These are phyloP conservation scores for Podospora didyma DNA, from an alignment of 495 filamentous ascomycete species.

Conservation along the genomic window DNA sequence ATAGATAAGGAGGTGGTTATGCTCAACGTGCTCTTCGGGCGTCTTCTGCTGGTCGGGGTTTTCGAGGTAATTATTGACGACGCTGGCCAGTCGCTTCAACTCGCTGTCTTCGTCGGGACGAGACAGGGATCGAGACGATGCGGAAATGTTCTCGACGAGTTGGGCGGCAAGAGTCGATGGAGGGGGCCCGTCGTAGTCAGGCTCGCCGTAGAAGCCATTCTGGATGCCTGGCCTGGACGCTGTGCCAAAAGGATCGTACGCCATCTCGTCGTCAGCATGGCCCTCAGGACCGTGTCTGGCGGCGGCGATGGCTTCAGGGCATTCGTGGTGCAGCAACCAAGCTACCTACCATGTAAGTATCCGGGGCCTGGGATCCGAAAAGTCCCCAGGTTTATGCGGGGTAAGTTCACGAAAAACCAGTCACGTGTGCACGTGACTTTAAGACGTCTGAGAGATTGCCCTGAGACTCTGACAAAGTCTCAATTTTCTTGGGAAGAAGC, in stretches of 20 bases:
- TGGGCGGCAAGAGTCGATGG: constrained; percentile 69
- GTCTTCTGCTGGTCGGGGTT: constrained; percentile 37
- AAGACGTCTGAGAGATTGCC: too few relatives aligned
- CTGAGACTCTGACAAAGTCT: too few relatives aligned
- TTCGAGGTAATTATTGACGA: constrained; percentile 39
- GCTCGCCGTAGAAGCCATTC: background rate
- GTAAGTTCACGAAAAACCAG: background rate
- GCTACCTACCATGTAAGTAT: too few relatives aligned
- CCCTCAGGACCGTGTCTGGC: background rate
- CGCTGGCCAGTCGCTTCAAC: constrained; percentile 35
- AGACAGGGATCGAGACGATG: constrained; percentile 29
- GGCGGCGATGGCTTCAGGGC: too few relatives aligned
- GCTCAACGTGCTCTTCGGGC: constrained; percentile 61
- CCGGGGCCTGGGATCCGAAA: too few relatives aligned
- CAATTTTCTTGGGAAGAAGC: too few relatives aligned
- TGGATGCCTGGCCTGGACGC: constrained; percentile 10
- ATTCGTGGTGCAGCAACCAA: too few relatives aligned
- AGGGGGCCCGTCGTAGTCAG: constrained; percentile 33
- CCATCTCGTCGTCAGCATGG: constrained; percentile 21
- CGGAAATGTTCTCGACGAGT: constrained; percentile 54
- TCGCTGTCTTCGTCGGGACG: constrained; percentile 41
- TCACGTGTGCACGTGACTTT: constrained; percentile 6
- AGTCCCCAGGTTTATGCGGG: too few relatives aligned
- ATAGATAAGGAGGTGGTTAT: constrained; percentile 78
- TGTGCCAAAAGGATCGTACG: constrained; percentile 17